Conservation (phyloP, 345 rosid genomes). For the Euclidium syriacum region DNA sequence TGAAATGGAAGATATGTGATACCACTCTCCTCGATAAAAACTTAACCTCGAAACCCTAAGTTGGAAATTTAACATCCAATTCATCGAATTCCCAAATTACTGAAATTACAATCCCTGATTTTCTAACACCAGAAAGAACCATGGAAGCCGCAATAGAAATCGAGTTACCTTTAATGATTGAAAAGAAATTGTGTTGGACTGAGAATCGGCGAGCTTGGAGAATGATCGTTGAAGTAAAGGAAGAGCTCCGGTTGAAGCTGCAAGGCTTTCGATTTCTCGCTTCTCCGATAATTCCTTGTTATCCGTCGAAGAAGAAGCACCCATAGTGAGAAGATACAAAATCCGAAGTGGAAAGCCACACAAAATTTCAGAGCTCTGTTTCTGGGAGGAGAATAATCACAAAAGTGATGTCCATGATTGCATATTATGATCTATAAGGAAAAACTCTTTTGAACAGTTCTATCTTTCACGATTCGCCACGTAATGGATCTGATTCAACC, state of each 20-base stretch:
- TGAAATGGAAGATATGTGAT: not conserved
- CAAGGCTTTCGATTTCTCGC: conserved; percentile 59
- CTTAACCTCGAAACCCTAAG: not conserved
- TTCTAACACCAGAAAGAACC: not conserved
- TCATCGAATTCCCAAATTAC: not conserved
- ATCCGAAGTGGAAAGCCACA: not conserved
- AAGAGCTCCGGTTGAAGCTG: conserved; percentile 69
- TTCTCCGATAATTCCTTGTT: conserved; percentile 40
- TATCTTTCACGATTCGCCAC: conserved; percentile 12
- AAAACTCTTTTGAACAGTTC: conserved; percentile 17
- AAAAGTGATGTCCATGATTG: conserved; percentile 12
- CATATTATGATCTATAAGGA: not conserved
- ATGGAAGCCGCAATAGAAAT: not conserved
- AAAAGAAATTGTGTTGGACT: conserved; percentile 39
- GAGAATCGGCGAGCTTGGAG: conserved; percentile 59
- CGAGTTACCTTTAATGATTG: conserved; percentile 54
- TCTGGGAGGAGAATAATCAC: not conserved
- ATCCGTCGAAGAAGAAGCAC: conserved; percentile 69
- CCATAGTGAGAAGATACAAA: conserved; percentile 39
- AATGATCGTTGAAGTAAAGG: conserved; percentile 59
- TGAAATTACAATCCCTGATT: not conserved
- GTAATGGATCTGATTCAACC: not conserved
- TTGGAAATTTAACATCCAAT: not conserved
- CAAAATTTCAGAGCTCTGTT: not conserved
- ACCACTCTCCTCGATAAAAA: not conserved